These are phyloP conservation scores for Sextonia rubra DNA, from an alignment of 164 flowering plant genomes.

Conservation along the genomic window DNA sequence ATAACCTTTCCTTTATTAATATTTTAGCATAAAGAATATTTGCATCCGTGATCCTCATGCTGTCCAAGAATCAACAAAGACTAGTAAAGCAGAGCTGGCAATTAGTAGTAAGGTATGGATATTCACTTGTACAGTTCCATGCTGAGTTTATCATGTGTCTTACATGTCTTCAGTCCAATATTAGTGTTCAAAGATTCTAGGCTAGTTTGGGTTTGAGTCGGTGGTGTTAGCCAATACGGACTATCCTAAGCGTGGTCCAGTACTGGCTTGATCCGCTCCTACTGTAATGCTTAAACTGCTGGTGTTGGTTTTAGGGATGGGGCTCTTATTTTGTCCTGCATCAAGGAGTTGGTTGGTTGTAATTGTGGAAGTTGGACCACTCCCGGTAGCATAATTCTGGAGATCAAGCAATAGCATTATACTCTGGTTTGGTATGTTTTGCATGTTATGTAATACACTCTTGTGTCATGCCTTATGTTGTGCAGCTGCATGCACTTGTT, in stretches of 20 bases:
- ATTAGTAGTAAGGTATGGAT: conserved; percentile 63
- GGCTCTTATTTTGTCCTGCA: too few relatives aligned
- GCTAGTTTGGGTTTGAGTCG: too few relatives aligned
- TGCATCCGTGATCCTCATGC: conserved; percentile 54
- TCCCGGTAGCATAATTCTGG: background rate
- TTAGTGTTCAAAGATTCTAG: too few relatives aligned
- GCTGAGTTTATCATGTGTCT: background rate
- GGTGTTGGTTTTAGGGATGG: too few relatives aligned
- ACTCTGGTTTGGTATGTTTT: background rate
- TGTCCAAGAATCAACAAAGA: conserved; percentile 36
- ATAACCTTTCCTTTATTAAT: background rate
- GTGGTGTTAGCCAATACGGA: too few relatives aligned
- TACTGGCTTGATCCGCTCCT: too few relatives aligned
- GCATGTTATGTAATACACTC: background rate
- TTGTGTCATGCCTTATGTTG: background rate
- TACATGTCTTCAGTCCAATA: too few relatives aligned
- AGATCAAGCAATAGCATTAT: too few relatives aligned
- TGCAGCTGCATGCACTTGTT: conserved; percentile 59
- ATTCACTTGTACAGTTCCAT: background rate
- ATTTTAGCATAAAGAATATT: conserved; percentile 54
- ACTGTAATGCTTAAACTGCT: too few relatives aligned
- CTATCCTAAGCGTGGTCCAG: too few relatives aligned
- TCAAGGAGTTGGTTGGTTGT: background rate
- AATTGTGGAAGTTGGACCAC: background rate
- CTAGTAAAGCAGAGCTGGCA: conserved; percentile 37